Percentiles rank a stretch among this genome's conserved stretches.
These are phyloP conservation scores for Debaryomyces psychrophilus DNA, from an alignment of 1,139 yeast species.

Conservation along the genomic window DNA sequence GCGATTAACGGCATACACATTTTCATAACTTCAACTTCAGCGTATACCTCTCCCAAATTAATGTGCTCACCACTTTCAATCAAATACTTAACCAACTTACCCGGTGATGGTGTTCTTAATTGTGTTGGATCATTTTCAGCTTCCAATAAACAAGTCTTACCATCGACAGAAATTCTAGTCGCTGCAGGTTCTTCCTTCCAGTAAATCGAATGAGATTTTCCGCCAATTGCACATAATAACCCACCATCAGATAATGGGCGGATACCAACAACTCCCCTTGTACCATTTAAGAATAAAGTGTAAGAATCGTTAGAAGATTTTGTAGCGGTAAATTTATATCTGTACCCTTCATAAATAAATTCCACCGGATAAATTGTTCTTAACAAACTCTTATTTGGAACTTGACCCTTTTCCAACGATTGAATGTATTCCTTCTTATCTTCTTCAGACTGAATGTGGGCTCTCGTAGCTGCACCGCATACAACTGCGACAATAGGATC, in stretches of 20 bases:
- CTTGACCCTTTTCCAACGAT: slow-evolving; percentile 92
- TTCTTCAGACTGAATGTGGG: slow-evolving; percentile 78
- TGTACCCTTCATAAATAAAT: slow-evolving; percentile 90
- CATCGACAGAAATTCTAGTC: slow-evolving; percentile 92
- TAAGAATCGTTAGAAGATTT: slow-evolving; percentile 84
- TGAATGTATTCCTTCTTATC: slow-evolving; percentile 68
- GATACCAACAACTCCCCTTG: slow-evolving; percentile 85
- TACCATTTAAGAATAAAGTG: slow-evolving; percentile 90
- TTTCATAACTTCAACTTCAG: slow-evolving; percentile 99
- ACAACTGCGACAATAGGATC: slow-evolving; percentile 87
- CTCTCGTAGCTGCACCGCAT: slow-evolving; percentile 97
- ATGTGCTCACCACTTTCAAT: slow-evolving; percentile 97
- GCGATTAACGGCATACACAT: slow-evolving; percentile 95
- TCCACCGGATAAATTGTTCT: slow-evolving; percentile 91
- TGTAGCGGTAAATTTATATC: slow-evolving; percentile 94
- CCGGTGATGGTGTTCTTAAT: slow-evolving; percentile 97
- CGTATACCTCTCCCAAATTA: slow-evolving; percentile 88
- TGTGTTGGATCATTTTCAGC: slow-evolving; percentile 98
- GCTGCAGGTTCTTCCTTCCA: slow-evolving; percentile 98
- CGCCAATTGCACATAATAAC: slow-evolving; percentile 80
- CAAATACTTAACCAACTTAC: slow-evolving; percentile 89
- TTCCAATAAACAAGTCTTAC: slow-evolving; percentile 91
- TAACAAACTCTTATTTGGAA: slow-evolving; percentile 76
- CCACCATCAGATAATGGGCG: slow-evolving; percentile 94
- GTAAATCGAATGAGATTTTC: slow-evolving; percentile 91